Conservation (phyloP, 768 basidiomycete species). For the Trametes maxima region DNA sequence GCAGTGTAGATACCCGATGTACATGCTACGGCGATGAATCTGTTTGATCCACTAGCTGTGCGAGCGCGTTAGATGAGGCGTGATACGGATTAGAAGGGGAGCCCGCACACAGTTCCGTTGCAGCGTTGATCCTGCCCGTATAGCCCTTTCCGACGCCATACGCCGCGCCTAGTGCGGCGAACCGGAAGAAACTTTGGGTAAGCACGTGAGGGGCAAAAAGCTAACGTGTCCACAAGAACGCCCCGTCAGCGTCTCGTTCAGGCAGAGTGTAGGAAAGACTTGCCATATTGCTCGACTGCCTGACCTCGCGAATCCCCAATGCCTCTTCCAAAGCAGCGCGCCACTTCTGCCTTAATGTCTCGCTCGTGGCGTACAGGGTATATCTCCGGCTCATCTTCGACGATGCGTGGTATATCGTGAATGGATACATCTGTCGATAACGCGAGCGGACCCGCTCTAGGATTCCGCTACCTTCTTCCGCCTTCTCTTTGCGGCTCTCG, state of each 20-base stretch:
- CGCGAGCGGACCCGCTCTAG: conserved; percentile 57
- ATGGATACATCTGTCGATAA: conserved; percentile 65
- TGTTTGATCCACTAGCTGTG: conserved; percentile 52
- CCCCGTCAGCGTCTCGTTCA: neutral
- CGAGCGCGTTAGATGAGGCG: neutral
- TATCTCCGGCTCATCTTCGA: conserved; percentile 60
- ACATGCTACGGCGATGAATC: conserved; percentile 67
- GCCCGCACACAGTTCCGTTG: conserved; percentile 63
- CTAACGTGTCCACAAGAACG: conserved; percentile 38
- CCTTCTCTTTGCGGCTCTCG: conserved; percentile 65
- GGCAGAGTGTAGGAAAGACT: conserved; percentile 25
- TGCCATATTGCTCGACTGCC: conserved; percentile 77
- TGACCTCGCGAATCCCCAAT: conserved; percentile 60
- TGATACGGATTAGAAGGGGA: neutral
- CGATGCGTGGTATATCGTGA: conserved; percentile 74
- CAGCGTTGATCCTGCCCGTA: conserved; percentile 62
- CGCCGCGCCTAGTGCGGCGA: conserved; percentile 21
- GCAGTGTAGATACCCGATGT: conserved; percentile 72
- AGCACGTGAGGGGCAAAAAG: conserved; percentile 65
- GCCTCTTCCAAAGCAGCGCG: conserved; percentile 58
- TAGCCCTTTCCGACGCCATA: conserved; percentile 35
- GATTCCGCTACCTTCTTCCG: conserved; percentile 54
- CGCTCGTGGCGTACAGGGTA: conserved; percentile 67
- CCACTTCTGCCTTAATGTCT: conserved; percentile 66
- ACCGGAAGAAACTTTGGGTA: conserved; percentile 64